Base-by-base conservation (phyloP, 768 basidiomycete genomes). In the Mycena olivaceomarginata region DNA sequence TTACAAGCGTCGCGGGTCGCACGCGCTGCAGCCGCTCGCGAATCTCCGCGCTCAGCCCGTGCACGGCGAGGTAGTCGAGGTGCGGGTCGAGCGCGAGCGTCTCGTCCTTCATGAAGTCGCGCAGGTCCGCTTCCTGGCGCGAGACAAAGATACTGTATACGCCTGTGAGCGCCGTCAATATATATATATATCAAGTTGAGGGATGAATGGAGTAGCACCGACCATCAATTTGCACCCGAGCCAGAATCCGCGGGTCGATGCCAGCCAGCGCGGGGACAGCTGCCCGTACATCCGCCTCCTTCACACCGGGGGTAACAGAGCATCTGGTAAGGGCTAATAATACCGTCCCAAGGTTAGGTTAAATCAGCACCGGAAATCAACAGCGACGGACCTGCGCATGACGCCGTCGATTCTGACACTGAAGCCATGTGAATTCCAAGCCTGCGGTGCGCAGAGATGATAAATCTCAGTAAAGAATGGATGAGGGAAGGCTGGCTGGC, bases 51-150 rank as follows among this genome's bases (percentile, higher is more conserved):
- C 95, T 97, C 74, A 98, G 85, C 0, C 96, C 95, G 2, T 86
- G 84, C 0, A 98, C 88, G 5, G 83, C 68, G 1, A 85, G 81
- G 80, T 97, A 98, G 82, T 97, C 93, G 85, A 97, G 89, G 43
- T 90, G 80, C 0, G 93, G 90, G 80, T 95, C 93, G 31, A 98
- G 90, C 37, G 88, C 60, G 25, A 97, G 88, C 16, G 90, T 88
- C 82, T 97, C 96, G 74, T 98, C 96, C 69, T 93, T 90, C 80
- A 92, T 87, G 85, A 97, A 98, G 15, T 90, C 87, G 1, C 90
- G 89, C 5, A 98, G 84, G 81, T 98, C 96, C 2, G 94, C 94
- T 65, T 90, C 88, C 87, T 98, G 97, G 7, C 97, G 92, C 18
- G 83, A 80, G 6, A 96, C 87, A 80, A 95, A 93, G 0, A 90